Percentiles rank a stretch among this genome's conserved stretches.
Conservation (phyloP, 805 yeast genomes). For the Candida chilensis region DNA sequence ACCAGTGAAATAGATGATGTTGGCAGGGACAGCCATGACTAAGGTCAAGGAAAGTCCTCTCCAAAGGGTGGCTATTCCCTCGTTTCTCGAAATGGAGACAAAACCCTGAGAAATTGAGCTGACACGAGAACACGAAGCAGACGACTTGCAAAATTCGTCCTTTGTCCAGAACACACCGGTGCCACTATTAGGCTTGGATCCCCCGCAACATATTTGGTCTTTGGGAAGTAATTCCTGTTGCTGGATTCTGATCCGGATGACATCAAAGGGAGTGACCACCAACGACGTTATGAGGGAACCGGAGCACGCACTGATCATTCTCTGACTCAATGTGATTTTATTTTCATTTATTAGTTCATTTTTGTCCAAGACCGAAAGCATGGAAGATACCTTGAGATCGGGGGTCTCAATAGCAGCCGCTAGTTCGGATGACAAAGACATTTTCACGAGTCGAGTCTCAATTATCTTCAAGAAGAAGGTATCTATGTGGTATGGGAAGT, state of each 20-base stretch:
- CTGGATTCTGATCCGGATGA: constrained; percentile 66
- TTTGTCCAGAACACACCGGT: constrained; percentile 24
- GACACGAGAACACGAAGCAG: constrained; percentile 34
- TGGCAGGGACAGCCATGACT: constrained; percentile 86
- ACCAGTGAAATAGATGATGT: constrained; percentile 89
- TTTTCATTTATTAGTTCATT: constrained; percentile 1
- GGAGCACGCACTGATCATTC: constrained; percentile 72
- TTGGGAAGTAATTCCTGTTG: constrained; percentile 54
- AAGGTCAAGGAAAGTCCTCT: constrained; percentile 80
- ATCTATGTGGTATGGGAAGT: too few relatives aligned
- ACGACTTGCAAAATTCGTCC: constrained; percentile 23
- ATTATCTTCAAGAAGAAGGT: not conserved
- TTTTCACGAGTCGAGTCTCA: constrained; percentile 6
- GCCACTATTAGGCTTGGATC: constrained; percentile 2
- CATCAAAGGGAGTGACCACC: constrained; percentile 76
- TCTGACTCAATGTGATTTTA: constrained; percentile 39
- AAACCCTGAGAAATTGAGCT: constrained; percentile 74
- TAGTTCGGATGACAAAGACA: constrained; percentile 29
- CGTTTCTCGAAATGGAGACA: constrained; percentile 51
- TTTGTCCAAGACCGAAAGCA: constrained; percentile 1
- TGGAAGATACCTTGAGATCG: constrained; percentile 6
- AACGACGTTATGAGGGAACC: constrained; percentile 69
- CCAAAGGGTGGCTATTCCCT: constrained; percentile 78
- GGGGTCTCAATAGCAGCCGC: constrained; percentile 28
- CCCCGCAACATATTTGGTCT: not conserved